Evolutionary conservation across 176 grass and related monocot genomes (phyloP), one percentile per base, ranked within the genome.

Genomic region (Oryza brachyantha): DNA sequence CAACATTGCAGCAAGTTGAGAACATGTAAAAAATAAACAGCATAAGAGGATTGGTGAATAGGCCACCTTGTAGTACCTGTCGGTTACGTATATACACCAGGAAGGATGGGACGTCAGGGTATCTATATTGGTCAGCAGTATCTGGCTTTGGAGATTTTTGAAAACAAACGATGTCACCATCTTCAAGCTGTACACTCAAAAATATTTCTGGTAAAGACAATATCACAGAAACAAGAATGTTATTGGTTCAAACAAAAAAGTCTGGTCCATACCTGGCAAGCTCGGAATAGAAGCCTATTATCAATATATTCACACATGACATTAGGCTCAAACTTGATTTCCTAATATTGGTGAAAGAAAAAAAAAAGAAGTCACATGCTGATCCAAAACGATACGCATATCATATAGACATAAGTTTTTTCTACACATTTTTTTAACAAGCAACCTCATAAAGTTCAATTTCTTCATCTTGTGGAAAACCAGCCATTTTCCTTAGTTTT

Each of bases 231-330:
- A 79, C 14, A 83, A 70, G 36, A 54, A 61, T 11, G 9, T 61
- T 65, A 86, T 42, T 28, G 70, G 31, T 46, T 61, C 7, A 63
- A 64, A 81, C 46, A 74, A 75, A 22, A 67, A 35, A 39, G n/a
- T 6, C 71, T 26, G 64, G 65, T n/a, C 13, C 16, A 66, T 80
- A 99, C 96, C 96, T 96, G 96, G 59, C 92, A 91, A 81, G 92
- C 88, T 61, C 86, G 85, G 71, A 99, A 99, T 39, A 87, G 65
- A 79, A 91, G 71, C 54, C 78, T 84, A 55, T 89, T 91, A 36
- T 99, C 96, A 75, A 99, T 91, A 11, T 86, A 91, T 83, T 99
- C 96, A 86, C 96, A 99, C 96, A 99, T 99, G 28, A 99, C 92
- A 87, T 68, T 93, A 75, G 96, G 92, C 48, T 99, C 96, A 6